Percentiles rank a stretch among this genome's conserved stretches.
These are phyloP conservation scores for Eutreptiella sp. DNA, from an alignment of 208 protist species.

Conservation along the genomic window DNA sequence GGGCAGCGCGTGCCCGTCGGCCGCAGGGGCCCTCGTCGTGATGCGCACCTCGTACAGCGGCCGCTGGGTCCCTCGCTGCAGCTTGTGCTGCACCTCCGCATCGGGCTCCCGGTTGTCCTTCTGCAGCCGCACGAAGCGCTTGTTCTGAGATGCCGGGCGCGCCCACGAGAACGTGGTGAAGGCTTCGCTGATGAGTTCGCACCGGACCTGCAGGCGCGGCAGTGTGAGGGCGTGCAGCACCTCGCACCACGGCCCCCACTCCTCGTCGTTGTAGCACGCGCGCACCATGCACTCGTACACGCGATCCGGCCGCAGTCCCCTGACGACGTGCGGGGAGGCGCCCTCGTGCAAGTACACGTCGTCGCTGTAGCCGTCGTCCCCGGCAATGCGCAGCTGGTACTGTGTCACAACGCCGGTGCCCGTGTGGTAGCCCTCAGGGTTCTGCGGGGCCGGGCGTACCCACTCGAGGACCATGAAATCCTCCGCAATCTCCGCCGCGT, in stretches of 20 bases:
- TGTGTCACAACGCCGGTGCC: conserved; percentile 68
- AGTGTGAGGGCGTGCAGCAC: conserved; percentile 80
- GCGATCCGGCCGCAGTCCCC: conserved; percentile 64
- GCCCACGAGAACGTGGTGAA: conserved; percentile 33
- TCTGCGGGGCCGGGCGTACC: conserved; percentile 65
- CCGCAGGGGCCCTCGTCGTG: conserved; percentile 69
- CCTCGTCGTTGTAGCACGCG: conserved; percentile 84
- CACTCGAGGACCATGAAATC: conserved; percentile 72
- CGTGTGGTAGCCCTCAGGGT: conserved; percentile 68
- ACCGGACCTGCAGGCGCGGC: conserved; percentile 67
- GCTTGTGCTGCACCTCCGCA: conserved; percentile 49
- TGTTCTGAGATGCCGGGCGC: conserved; percentile 54
- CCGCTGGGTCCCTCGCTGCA: conserved; percentile 67
- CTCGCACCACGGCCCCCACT: conserved; percentile 79
- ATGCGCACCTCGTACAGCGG: conserved; percentile 73
- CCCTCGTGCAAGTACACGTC: conserved; percentile 74
- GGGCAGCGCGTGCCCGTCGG: no score
- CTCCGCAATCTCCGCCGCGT: conserved; percentile 74
- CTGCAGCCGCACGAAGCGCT: conserved; percentile 57
- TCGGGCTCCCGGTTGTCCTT: conserved; percentile 57
- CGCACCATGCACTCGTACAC: conserved; percentile 82
- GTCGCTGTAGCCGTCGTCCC: conserved; percentile 47
- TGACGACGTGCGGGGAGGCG: conserved; percentile 73
- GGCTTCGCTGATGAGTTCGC: conserved; percentile 76
- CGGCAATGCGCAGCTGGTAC: conserved; percentile 78